Evolutionary conservation across 345 rosid genomes (phyloP).

Genomic region (Hibiscus trionum): DNA sequence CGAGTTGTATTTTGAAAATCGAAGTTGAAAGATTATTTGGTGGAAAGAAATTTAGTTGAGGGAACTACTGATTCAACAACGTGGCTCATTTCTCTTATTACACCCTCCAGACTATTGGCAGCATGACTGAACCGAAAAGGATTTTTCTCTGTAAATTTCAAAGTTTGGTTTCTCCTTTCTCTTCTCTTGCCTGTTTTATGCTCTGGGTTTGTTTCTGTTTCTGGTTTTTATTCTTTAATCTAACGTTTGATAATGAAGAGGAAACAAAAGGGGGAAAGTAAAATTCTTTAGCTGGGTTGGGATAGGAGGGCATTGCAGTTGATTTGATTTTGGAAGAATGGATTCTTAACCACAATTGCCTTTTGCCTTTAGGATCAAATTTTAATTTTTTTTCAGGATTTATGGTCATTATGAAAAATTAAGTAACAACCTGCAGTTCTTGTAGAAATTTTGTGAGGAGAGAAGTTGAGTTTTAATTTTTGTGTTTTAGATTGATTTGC

Average conservation of each 20-base stretch:
- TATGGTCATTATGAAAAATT: background rate
- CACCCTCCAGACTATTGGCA: background rate
- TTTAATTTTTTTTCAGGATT: background rate
- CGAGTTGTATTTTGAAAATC: too few relatives aligned
- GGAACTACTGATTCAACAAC: too few relatives aligned
- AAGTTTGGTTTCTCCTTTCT: background rate
- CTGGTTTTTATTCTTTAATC: background rate
- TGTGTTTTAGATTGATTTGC: background rate
- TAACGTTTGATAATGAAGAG: background rate
- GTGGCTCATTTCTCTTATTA: background rate
- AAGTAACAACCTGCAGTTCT: background rate
- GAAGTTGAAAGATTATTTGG: too few relatives aligned
- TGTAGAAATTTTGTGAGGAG: background rate
- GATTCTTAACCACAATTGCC: background rate
- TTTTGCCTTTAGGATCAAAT: background rate
- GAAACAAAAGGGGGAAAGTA: background rate
- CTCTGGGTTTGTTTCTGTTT: background rate
- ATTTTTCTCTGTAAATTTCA: background rate
- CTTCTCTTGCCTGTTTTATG: background rate
- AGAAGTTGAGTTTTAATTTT: too few relatives aligned
- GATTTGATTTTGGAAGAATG: background rate
- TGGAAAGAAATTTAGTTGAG: too few relatives aligned
- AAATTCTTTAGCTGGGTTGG: background rate
- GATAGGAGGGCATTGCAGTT: background rate
- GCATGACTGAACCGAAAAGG: background rate